Percentiles rank a stretch among this genome's conserved stretches.
Evolutionary conservation across 2,329 filamentous ascomycete genomes (phyloP).

Genomic region (Venturia asperata): DNA sequence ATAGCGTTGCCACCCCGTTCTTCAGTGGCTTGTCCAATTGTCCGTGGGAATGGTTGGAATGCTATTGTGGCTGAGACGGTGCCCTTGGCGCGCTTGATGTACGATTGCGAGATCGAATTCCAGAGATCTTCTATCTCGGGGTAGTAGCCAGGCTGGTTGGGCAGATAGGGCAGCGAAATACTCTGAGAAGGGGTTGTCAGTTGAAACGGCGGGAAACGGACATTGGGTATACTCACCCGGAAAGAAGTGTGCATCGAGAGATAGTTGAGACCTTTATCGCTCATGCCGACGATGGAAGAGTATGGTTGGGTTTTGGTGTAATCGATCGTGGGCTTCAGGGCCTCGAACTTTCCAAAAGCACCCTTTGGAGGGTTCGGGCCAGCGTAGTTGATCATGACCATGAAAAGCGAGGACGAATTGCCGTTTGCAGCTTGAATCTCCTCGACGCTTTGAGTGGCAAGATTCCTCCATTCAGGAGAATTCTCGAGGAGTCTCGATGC

Average conservation of each 20-base stretch:
- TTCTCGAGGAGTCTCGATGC: slow-evolving; percentile 20
- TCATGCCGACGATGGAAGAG: slow-evolving; percentile 40
- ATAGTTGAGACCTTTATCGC: slow-evolving; percentile 30
- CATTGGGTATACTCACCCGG: slow-evolving; percentile 29
- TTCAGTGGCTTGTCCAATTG: slow-evolving; percentile 22
- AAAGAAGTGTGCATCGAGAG: slow-evolving; percentile 25
- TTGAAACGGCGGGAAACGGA: slow-evolving; percentile 29
- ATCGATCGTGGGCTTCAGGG: slow-evolving; percentile 25
- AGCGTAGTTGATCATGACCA: slow-evolving; percentile 34
- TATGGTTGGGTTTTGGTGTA: slow-evolving; percentile 40
- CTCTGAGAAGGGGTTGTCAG: slow-evolving; percentile 30
- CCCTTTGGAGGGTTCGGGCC: slow-evolving; percentile 29
- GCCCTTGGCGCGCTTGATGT: slow-evolving; percentile 25
- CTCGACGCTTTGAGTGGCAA: neutral
- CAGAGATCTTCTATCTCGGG: slow-evolving; percentile 30
- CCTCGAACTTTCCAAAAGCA: slow-evolving; percentile 31
- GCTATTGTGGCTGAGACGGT: slow-evolving; percentile 28
- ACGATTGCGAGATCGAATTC: slow-evolving; percentile 24
- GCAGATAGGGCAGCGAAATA: slow-evolving; percentile 24
- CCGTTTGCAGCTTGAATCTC: slow-evolving; percentile 31
- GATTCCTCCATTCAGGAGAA: neutral
- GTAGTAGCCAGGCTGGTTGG: slow-evolving; percentile 30
- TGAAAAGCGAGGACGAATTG: slow-evolving; percentile 25
- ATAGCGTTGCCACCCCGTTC: slow-evolving; percentile 19
- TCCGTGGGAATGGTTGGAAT: slow-evolving; percentile 29